A percentile compares a stretch with the other conserved stretches of the same genome.
phyloP scores from a whole-genome alignment of 495 filamentous ascomycete species.

The Recurvomyces mirabilis region DNA sequence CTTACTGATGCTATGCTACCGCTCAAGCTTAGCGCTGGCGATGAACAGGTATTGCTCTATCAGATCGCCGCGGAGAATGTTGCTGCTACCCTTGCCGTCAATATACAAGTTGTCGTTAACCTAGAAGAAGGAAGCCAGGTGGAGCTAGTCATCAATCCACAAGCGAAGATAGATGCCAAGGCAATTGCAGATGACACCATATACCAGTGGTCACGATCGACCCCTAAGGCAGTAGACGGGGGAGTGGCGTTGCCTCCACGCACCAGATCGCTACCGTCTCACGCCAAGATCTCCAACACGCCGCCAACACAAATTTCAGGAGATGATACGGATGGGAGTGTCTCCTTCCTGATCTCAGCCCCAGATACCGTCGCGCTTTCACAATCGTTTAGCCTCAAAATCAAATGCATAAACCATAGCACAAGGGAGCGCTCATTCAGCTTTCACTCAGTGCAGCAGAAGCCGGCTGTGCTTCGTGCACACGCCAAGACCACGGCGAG shows the following conservation, averaged over 20 bases:
- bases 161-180: not conserved
- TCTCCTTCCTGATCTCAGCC: conserved; percentile 10
- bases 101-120: not conserved
- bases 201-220: conserved; percentile 11
- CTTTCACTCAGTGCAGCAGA: not conserved
- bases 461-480: no score
- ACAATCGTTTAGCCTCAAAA: conserved; percentile 1
- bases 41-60: conserved; percentile 15
- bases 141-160: conserved; percentile 8
- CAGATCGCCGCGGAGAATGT: no score
- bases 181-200: not conserved
- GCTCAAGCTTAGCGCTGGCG: conserved; percentile 1
- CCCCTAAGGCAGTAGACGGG: no score
- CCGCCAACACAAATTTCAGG: no score
- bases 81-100: not conserved
- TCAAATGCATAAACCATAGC: conserved; percentile 17
- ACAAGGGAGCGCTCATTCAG: conserved; percentile 3
- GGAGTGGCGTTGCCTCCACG: no score
- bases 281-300: no score
- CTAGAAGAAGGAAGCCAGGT: conserved; percentile 2
- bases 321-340: not conserved
- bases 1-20: not conserved
- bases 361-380: not conserved
- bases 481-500: no score
- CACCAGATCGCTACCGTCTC: no score